Evolutionary conservation across 148 eudicot genomes (phyloP).

Genomic region (Fagopyrum esculentum): DNA sequence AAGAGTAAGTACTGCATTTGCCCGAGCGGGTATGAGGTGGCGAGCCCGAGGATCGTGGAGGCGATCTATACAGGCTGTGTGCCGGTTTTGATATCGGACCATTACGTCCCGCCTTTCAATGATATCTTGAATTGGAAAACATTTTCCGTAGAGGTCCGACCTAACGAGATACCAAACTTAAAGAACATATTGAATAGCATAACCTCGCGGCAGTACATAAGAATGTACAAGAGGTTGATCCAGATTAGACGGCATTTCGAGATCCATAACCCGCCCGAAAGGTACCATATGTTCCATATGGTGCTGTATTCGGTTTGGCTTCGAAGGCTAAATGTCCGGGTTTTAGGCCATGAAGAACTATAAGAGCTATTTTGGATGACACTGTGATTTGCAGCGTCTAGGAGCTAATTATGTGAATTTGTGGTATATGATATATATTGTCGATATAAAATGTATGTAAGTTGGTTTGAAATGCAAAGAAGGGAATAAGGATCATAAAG

Average conservation of each 20-base stretch:
- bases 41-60: constrained; percentile 76
- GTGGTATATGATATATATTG: background rate
- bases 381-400: background rate
- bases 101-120: constrained; percentile 62
- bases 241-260: constrained; percentile 59
- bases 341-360: constrained; percentile 19
- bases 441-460: background rate
- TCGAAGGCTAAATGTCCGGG: constrained; percentile 51
- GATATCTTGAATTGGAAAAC: constrained; percentile 74
- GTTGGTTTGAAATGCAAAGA: background rate
- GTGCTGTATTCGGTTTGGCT: constrained; percentile 83
- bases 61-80: constrained; percentile 79
- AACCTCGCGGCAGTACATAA: constrained; percentile 14
- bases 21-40: constrained; percentile 86
- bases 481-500: background rate
- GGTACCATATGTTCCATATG: constrained; percentile 77
- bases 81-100: constrained; percentile 61
- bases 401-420: background rate
- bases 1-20: constrained; percentile 22
- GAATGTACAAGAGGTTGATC: constrained; percentile 46
- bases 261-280: constrained; percentile 51
- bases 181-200: constrained; percentile 48
- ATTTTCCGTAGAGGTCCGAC: constrained; percentile 47
- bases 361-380: constrained; percentile 10
- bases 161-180: constrained; percentile 53